Evolutionary conservation across 139 green algal species (phyloP), one percentile per base, ranked within the genome.

Genomic region (Auxenochlorella pyrenoidosa): DNA sequence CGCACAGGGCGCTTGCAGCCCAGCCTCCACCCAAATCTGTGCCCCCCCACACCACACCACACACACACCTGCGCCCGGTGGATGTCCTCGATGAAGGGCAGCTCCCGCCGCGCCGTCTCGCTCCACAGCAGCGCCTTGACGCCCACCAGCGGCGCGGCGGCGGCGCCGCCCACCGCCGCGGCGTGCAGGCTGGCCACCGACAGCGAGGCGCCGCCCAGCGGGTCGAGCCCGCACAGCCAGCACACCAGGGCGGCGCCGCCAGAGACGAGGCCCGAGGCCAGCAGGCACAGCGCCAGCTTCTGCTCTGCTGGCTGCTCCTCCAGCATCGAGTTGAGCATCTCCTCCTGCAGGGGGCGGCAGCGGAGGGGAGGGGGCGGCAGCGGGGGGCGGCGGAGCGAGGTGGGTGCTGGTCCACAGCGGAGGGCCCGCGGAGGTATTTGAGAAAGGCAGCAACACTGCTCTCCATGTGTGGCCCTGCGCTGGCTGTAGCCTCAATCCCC

Each of bases 81-180:
- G n/a, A 89, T 59, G 72, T 91, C 84, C 18, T 91, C 84, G 38
- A 91, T 12, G 47, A 86, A 91, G 19, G 66, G 54, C 36, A 87
- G 40, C 88, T 89, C n/a, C 70, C 65, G 32, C 54, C 58, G 58
- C 36, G 83, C 88, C 34, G 28, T 21, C 36, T 89, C 84, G 24
- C 65, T 88, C 84, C 84, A 89, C 30, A 91, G 80, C 63, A 47
- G 44, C 26, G 59, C 40, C 72, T 91, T 90, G 41, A 79, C 30
- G 2, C 41, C 88, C 19, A 89, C 85, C 41, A 91, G 63, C 66
- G 88, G 88, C 47, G 80, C 51, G 0, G 88, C 65, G 1, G 78
- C 84, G 12, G 47, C 36, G 15, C 60, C 84, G 16, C 88, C 88
- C 44, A 91, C 59, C 0, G 47, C 63, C 28, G 65, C 84, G 12